Evolutionary conservation across 768 basidiomycete genomes (phyloP).

Genomic region (Psilocybe tampanensis): DNA sequence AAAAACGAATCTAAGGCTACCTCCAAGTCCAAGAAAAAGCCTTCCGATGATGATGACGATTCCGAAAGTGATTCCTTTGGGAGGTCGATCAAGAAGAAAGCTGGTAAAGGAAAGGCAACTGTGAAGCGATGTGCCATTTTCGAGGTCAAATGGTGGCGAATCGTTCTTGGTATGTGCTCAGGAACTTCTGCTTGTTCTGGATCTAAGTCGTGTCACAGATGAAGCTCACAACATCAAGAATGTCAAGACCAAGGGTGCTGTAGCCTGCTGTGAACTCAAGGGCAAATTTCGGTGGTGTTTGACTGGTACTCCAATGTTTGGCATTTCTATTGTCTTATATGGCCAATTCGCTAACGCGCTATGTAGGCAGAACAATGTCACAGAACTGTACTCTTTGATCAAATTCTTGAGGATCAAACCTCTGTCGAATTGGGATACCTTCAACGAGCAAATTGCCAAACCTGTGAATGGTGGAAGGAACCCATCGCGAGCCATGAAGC

Average conservation of each 20-base stretch:
- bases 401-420: conserved; percentile 88
- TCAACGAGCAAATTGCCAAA: conserved; percentile 76
- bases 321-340: conserved; percentile 6
- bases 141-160: conserved; percentile 77
- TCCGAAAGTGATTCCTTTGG: conserved; percentile 3
- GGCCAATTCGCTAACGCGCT: conserved; percentile 33
- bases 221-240: conserved; percentile 97
- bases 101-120: conserved; percentile 41
- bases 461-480: conserved; percentile 73
- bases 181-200: background rate
- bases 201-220: conserved; percentile 43
- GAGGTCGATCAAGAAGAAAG: conserved; percentile 39
- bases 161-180: conserved; percentile 71
- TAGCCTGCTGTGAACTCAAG: conserved; percentile 78
- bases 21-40: conserved; percentile 37
- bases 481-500: conserved; percentile 74
- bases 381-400: conserved; percentile 87
- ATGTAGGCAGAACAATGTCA: conserved; percentile 82
- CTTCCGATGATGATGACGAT: conserved; percentile 31
- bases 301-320: conserved; percentile 80
- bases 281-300: conserved; percentile 87
- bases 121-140: conserved; percentile 72
- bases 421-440: conserved; percentile 75
- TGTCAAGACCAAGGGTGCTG: conserved; percentile 71
- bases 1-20: conserved; percentile 60